Percentiles rank a stretch among this genome's conserved stretches.
phyloP scores from a whole-genome alignment of 164 flowering plant species.

The Tinospora cordifolia region DNA sequence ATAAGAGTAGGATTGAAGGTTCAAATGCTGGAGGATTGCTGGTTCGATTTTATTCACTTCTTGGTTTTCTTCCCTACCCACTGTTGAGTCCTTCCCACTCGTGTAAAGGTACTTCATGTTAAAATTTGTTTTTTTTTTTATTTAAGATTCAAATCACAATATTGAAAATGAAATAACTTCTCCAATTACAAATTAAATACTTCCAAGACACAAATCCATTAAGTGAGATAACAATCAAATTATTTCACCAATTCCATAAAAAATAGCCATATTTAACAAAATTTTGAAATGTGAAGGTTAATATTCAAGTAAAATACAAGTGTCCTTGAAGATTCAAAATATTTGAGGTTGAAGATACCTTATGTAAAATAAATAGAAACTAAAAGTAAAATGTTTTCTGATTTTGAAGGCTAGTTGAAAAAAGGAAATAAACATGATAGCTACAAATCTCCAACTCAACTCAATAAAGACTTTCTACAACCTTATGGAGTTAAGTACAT shows the following conservation, averaged over 20 bases:
- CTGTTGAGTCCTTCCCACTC: slow-evolving; percentile 64
- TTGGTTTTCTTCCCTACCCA: slow-evolving; percentile 86
- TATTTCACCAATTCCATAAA: no score
- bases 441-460: background rate
- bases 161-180: background rate
- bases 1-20: slow-evolving; percentile 63
- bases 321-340: background rate
- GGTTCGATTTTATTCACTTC: slow-evolving; percentile 63
- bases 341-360: background rate
- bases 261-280: no score
- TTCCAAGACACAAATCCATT: background rate
- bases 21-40: slow-evolving; percentile 82
- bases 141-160: background rate
- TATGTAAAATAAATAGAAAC: background rate
- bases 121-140: background rate
- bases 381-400: background rate
- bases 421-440: background rate
- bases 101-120: slow-evolving; percentile 53
- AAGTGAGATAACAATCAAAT: background rate
- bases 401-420: background rate
- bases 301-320: background rate
- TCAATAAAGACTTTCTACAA: background rate
- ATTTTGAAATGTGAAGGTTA: no score
- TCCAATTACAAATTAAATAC: background rate
- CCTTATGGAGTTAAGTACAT: no score